Base-by-base conservation (phyloP, 768 basidiomycete genomes). In the Mycena metata region DNA sequence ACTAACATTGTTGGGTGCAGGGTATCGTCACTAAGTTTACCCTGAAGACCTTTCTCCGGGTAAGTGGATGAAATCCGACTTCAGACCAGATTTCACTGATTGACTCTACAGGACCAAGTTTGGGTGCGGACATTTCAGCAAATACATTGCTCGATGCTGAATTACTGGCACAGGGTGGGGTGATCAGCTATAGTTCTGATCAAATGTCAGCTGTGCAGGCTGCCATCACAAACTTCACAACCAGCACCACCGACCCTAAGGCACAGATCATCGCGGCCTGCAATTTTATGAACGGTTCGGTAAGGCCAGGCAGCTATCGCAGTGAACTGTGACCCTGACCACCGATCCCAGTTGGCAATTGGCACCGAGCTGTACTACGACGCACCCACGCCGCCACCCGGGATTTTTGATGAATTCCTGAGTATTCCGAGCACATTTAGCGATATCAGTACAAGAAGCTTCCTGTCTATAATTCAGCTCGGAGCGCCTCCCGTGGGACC, bases 301-400 rank as follows among this genome's bases (percentile, higher is more conserved):
- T 51, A 30, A 19, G 19, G 52, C 50, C n/a, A n/a, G n/a, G n/a
- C n/a, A n/a, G n/a, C n/a, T n/a, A 3, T 35, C 67, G 1, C 33
- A n/a, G n/a, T n/a, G n/a, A n/a, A n/a, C n/a, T n/a, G n/a, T n/a
- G n/a, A n/a, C n/a, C n/a, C n/a, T n/a, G n/a, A n/a, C n/a, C n/a
- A n/a, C n/a, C n/a, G n/a, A n/a, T n/a, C n/a, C n/a, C n/a, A n/a
- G n/a, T n/a, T n/a, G n/a, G n/a, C n/a, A n/a, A n/a, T n/a, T n/a
- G n/a, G n/a, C n/a, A n/a, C n/a, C n/a, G 13, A 51, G 7, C 54
- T 86, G 47, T 88, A 85, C 75, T 86, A 87, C 60, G 81, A 86
- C 64, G 80, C 56, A 1, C 84, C 84, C 30, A 75, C 74, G 0
- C 77, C 77, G 1, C 83, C 82, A 21, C 68, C 41, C 0, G 81